phyloP scores from a whole-genome alignment of 345 rosid species.

The Moricandia moricandioides region DNA sequence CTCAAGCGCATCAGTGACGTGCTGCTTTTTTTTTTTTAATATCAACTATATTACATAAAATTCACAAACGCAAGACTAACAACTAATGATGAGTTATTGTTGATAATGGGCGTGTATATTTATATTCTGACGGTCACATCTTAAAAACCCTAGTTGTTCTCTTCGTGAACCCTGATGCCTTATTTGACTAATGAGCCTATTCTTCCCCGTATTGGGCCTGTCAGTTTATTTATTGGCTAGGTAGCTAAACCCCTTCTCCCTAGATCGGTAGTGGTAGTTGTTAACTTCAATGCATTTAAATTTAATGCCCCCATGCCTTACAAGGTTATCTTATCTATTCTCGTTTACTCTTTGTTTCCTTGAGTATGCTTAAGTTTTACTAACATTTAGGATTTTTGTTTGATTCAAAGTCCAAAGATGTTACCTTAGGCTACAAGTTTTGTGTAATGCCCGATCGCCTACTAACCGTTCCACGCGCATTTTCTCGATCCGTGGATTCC shows the following conservation, averaged over 20 bases:
- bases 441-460: too few relatives aligned
- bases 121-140: constrained; percentile 4
- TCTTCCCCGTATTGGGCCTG: neutral
- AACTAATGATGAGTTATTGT: neutral
- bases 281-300: neutral
- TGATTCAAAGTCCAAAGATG: neutral
- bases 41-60: too few relatives aligned
- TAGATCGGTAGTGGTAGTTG: neutral
- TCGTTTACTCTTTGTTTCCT: neutral
- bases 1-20: constrained; percentile 41
- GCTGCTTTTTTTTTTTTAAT: constrained; percentile 30
- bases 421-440: too few relatives aligned
- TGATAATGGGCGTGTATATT: neutral
- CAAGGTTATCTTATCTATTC: neutral
- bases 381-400: neutral
- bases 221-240: neutral
- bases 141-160: constrained; percentile 7
- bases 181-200: neutral
- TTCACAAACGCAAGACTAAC: too few relatives aligned
- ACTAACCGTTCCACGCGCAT: too few relatives aligned
- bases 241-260: neutral
- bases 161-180: neutral
- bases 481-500: too few relatives aligned
- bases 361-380: neutral
- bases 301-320: neutral